These are phyloP conservation scores for Venustampulla echinocandica DNA, from an alignment of 495 filamentous ascomycete genomes.

Conservation along the genomic window DNA sequence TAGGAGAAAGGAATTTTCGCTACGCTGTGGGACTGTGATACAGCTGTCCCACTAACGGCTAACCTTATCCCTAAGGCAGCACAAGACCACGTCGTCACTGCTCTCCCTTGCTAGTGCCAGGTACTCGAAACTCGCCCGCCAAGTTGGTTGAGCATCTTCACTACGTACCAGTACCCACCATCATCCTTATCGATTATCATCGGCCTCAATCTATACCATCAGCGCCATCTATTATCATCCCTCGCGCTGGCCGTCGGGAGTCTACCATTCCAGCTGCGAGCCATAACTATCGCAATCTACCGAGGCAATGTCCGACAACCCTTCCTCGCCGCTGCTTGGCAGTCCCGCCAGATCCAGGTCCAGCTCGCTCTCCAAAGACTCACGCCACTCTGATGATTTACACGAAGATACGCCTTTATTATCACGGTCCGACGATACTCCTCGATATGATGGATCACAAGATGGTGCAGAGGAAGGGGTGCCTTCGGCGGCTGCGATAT, in stretches of 20 bases:
- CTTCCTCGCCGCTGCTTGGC: slow-evolving; percentile 34
- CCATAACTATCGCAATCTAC: too few species aligned
- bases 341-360: slow-evolving; percentile 22
- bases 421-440: slow-evolving; percentile 27
- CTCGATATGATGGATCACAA: slow-evolving; percentile 37
- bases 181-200: too few species aligned
- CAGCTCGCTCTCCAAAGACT: slow-evolving; percentile 27
- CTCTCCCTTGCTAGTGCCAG: too few species aligned
- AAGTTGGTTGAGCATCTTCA: too few species aligned
- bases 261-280: too few species aligned
- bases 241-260: neutral
- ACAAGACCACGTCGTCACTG: too few species aligned
- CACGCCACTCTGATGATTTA: slow-evolving; percentile 24
- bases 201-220: neutral
- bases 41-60: too few species aligned
- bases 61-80: too few species aligned
- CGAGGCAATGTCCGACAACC: slow-evolving; percentile 36
- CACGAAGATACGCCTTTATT: slow-evolving; percentile 49
- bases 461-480: slow-evolving; percentile 24
- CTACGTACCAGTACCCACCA: too few species aligned
- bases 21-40: too few species aligned
- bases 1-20: too few species aligned
- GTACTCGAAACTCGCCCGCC: too few species aligned
- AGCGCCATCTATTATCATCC: neutral
- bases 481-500: slow-evolving; percentile 19